Conservation (phyloP, 106 monocot species). For the Dendrobium catenatum region DNA sequence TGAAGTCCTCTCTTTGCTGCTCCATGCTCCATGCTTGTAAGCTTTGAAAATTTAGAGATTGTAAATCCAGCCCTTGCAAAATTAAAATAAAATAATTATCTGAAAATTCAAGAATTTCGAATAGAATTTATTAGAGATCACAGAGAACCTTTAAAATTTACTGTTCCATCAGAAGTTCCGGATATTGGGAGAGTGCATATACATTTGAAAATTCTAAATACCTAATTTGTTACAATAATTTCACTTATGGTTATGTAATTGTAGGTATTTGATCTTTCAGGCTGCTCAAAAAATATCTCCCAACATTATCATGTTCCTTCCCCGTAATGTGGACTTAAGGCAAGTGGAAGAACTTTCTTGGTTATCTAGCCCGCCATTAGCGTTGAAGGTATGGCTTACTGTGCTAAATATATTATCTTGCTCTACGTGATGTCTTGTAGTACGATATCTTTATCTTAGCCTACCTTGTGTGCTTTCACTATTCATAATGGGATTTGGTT, state of each 20-base stretch:
- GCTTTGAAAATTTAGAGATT: too few relatives aligned
- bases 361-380: slow-evolving; percentile 59
- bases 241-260: slow-evolving; percentile 4
- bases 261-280: slow-evolving; percentile 61
- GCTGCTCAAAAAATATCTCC: slow-evolving; percentile 57
- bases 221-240: neutral
- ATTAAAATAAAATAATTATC: too few relatives aligned
- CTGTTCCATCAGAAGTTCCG: too few relatives aligned
- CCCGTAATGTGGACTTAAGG: slow-evolving; percentile 48
- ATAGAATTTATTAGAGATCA: too few relatives aligned
- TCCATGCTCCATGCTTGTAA: too few relatives aligned
- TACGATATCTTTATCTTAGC: neutral
- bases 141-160: too few relatives aligned
- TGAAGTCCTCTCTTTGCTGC: too few relatives aligned
- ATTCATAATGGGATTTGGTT: neutral
- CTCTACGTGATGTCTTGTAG: neutral
- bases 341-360: slow-evolving; percentile 79
- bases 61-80: too few relatives aligned
- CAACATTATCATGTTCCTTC: slow-evolving; percentile 72
- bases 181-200: too few relatives aligned
- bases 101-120: too few relatives aligned
- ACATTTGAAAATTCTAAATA: neutral
- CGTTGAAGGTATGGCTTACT: slow-evolving; percentile 31
- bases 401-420: neutral
- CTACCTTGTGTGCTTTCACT: neutral